phyloP scores from a whole-genome alignment of 306 rosid genomes.

The Macrotyloma uniflorum region DNA sequence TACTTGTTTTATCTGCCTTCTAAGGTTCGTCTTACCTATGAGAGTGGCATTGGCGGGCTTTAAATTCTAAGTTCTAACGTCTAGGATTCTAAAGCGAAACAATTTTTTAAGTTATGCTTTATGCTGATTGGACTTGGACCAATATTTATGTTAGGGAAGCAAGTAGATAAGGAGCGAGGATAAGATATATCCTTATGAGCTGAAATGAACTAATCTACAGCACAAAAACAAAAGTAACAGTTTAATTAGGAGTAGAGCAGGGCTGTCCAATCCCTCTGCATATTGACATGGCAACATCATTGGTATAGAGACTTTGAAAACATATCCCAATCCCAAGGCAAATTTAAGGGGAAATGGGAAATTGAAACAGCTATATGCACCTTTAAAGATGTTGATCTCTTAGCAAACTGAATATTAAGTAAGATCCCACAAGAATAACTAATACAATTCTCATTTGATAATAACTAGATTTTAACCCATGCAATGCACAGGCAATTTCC shows the following conservation, averaged over 20 bases:
- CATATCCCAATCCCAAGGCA: neutral
- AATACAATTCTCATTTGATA: slow-evolving; percentile 18
- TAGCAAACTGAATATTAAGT: neutral
- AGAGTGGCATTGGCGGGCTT: slow-evolving; percentile 19
- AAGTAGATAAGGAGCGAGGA: neutral
- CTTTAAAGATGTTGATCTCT: slow-evolving; percentile 17
- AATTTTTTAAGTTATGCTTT: neutral
- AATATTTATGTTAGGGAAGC: slow-evolving; percentile 18
- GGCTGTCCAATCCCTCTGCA: neutral
- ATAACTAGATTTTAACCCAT: too few species aligned
- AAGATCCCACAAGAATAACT: slow-evolving; percentile 4
- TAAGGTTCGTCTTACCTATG: neutral
- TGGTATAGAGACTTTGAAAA: neutral
- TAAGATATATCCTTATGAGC: slow-evolving; percentile 14
- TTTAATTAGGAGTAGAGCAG: slow-evolving; percentile 6
- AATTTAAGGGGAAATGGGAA: neutral
- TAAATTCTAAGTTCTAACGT: slow-evolving; percentile 20
- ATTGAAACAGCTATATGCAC: neutral
- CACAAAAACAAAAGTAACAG: neutral
- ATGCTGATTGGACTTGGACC: slow-evolving; percentile 14
- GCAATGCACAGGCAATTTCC: too few species aligned
- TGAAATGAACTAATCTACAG: slow-evolving; percentile 4
- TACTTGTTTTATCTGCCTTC: slow-evolving; percentile 34
- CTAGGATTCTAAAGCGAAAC: slow-evolving; percentile 9
- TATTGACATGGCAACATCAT: neutral